These are phyloP conservation scores for Rhodotorula glutinis DNA, from an alignment of 1,284 basidiomycete species.

Conservation along the genomic window DNA sequence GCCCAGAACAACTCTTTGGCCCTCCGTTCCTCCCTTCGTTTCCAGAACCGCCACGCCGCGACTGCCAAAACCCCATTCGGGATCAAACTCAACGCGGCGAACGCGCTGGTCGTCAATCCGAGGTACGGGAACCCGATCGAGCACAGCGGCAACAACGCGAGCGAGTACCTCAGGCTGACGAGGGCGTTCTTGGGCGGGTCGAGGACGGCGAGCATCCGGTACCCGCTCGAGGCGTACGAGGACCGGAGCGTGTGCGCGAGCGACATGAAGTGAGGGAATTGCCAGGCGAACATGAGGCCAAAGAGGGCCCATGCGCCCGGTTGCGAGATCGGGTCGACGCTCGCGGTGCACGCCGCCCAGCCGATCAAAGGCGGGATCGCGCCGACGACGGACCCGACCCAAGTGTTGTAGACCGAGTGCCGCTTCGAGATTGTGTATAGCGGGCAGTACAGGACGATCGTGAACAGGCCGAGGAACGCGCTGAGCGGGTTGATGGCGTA, in stretches of 20 bases:
- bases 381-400: constrained; percentile 91
- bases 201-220: constrained; percentile 85
- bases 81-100: constrained; percentile 71
- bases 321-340: constrained; percentile 64
- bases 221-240: constrained; percentile 90
- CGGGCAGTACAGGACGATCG: constrained; percentile 86
- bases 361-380: constrained; percentile 95
- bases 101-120: constrained; percentile 82
- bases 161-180: constrained; percentile 78
- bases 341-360: constrained; percentile 90
- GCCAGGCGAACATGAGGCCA: constrained; percentile 88
- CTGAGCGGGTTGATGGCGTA: constrained; percentile 84
- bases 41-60: constrained; percentile 75
- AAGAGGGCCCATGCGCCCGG: constrained; percentile 60
- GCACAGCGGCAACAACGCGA: constrained; percentile 73
- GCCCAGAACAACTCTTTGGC: constrained; percentile 78
- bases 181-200: constrained; percentile 76
- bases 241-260: constrained; percentile 82
- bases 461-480: constrained; percentile 75
- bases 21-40: constrained; percentile 64
- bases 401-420: constrained; percentile 84
- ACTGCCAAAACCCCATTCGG: constrained; percentile 72
- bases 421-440: constrained; percentile 93
- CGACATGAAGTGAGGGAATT: constrained; percentile 97
- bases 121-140: constrained; percentile 71